Conservation (phyloP, 371 early-diverging fungal species). For the Apophysomyces trapeziformis region DNA sequence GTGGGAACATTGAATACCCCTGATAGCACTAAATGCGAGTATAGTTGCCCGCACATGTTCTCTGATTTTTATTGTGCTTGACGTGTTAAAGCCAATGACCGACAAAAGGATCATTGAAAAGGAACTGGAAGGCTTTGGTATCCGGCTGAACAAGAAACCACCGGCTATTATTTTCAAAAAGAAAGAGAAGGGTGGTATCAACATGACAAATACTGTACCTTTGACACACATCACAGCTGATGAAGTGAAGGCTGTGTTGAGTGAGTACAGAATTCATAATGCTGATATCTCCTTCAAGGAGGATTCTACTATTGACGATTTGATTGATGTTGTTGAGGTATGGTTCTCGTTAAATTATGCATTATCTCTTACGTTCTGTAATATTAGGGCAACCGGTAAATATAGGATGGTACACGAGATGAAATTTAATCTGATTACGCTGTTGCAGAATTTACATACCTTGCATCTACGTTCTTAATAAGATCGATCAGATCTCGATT, state of each 20-base stretch:
- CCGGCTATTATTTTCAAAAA: slow-evolving; percentile 96
- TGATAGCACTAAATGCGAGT: slow-evolving; percentile 17
- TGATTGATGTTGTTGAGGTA: slow-evolving; percentile 94
- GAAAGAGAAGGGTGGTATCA: slow-evolving; percentile 95
- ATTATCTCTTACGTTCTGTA: background rate
- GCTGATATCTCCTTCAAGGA: slow-evolving; percentile 91
- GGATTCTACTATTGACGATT: slow-evolving; percentile 89
- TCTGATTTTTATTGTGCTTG: slow-evolving; percentile 94
- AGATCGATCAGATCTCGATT: slow-evolving; percentile 93
- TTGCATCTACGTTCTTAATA: slow-evolving; percentile 93
- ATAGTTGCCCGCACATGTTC: slow-evolving; percentile 94
- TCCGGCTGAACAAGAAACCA: slow-evolving; percentile 95
- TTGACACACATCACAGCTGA: slow-evolving; percentile 86
- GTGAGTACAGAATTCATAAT: slow-evolving; percentile 93
- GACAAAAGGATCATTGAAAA: slow-evolving; percentile 95
- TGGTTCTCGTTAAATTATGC: background rate
- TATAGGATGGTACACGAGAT: slow-evolving; percentile 4
- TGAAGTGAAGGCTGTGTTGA: slow-evolving; percentile 85
- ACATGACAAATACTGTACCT: slow-evolving; percentile 87
- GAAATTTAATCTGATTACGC: background rate
- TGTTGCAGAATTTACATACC: slow-evolving; percentile 70
- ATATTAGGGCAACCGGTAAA: slow-evolving; percentile 70
- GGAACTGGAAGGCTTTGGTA: slow-evolving; percentile 99
- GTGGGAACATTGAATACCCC: background rate
- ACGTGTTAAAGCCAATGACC: slow-evolving; percentile 94